Percentiles rank a stretch among this genome's conserved stretches.
phyloP scores from a whole-genome alignment of 495 filamentous ascomycete genomes.

The Xylaria venustula region DNA sequence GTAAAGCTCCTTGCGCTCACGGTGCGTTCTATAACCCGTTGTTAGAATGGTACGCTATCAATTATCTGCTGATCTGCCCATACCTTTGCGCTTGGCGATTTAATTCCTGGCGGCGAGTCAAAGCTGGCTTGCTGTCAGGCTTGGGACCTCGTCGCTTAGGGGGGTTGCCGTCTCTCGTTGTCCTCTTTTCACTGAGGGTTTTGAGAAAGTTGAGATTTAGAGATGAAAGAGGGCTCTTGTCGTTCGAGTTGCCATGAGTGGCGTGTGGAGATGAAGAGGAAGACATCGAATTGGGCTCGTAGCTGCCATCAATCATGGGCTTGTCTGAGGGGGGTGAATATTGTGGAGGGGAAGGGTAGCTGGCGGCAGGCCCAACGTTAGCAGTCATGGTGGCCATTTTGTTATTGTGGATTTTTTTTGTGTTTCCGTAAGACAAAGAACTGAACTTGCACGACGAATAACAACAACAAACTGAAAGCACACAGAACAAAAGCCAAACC shows the following conservation, averaged over 20 bases:
- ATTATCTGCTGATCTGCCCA: conserved; percentile 2
- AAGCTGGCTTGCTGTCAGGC: conserved; percentile 90
- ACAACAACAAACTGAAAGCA: conserved; percentile 6
- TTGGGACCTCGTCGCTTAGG: conserved; percentile 92
- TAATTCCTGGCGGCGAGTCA: conserved; percentile 90
- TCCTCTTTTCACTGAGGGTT: conserved; percentile 60
- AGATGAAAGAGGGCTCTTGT: conserved; percentile 52
- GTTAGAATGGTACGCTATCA: conserved; percentile 12
- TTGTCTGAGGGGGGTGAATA: conserved; percentile 35
- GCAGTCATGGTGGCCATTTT: conserved; percentile 29
- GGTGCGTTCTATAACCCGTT: conserved; percentile 65
- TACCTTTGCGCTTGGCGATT: conserved; percentile 97
- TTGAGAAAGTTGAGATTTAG: conserved; percentile 60
- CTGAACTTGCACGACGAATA: conserved; percentile 1
- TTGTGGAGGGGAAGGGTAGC: conserved; percentile 42
- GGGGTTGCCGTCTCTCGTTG: conserved; percentile 74
- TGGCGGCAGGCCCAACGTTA: conserved; percentile 24
- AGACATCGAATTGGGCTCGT: conserved; percentile 40
- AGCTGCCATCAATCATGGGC: conserved; percentile 32
- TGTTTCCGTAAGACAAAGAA: conserved; percentile 7
- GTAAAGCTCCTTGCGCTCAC: conserved; percentile 94
- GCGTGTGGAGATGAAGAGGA: conserved; percentile 40
- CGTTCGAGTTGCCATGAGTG: conserved; percentile 30
- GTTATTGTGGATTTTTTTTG: conserved; percentile 8
- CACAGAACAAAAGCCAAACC: not conserved